phyloP scores from a whole-genome alignment of 2,329 filamentous ascomycete genomes.

The Ceratocystis destructans region DNA sequence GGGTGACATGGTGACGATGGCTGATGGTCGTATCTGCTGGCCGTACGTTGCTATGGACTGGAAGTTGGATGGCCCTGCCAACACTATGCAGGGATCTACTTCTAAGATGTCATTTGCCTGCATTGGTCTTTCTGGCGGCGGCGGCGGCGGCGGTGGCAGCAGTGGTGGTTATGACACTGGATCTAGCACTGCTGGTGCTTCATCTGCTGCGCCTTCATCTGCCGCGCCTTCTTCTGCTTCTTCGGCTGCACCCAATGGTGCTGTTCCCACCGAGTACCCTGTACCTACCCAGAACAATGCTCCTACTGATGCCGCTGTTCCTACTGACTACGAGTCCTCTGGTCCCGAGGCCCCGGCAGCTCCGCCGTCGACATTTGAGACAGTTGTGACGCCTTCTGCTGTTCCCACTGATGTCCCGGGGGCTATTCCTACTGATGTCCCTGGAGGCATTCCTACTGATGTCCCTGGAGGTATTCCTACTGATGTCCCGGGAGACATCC shows the following conservation, averaged over 20 bases:
- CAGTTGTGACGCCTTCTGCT: background rate
- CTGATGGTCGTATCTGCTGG: conserved; percentile 47
- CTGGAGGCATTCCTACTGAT: too few species aligned
- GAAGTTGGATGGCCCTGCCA: conserved; percentile 28
- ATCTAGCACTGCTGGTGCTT: background rate
- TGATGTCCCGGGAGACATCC: background rate
- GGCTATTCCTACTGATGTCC: too few species aligned
- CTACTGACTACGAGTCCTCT: conserved; percentile 19
- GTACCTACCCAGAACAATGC: conserved; percentile 25
- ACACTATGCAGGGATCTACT: conserved; percentile 22
- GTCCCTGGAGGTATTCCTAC: background rate
- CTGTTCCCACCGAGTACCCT: conserved; percentile 11
- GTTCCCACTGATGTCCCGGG: background rate
- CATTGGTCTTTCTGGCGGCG: conserved; percentile 20
- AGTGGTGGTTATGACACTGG: background rate
- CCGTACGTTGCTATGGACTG: conserved; percentile 45
- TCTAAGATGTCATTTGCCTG: conserved; percentile 43
- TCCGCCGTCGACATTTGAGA: conserved; percentile 3
- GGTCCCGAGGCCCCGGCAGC: background rate
- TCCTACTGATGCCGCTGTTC: conserved; percentile 30
- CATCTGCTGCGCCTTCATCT: background rate
- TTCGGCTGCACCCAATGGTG: background rate
- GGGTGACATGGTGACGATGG: conserved; percentile 48
- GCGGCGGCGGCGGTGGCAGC: background rate
- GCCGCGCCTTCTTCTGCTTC: background rate